Conservation (phyloP, 257 asterid genomes). For the Solanum neorickii region DNA sequence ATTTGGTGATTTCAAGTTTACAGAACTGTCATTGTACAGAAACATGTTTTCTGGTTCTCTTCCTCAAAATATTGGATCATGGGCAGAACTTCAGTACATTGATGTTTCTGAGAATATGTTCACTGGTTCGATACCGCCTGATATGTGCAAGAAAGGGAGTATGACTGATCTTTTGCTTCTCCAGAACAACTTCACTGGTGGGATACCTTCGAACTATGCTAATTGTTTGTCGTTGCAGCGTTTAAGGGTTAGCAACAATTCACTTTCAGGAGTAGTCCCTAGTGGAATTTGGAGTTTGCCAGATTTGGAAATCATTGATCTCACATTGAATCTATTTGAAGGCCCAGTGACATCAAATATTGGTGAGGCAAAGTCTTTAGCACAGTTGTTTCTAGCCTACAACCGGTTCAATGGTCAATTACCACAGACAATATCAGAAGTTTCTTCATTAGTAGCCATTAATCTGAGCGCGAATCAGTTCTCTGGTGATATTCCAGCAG, state of each 20-base stretch:
- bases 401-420: slow-evolving; percentile 24
- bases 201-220: slow-evolving; percentile 25
- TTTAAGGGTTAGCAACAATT: slow-evolving; percentile 23
- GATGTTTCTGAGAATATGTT: slow-evolving; percentile 31
- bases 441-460: slow-evolving; percentile 18
- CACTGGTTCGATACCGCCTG: slow-evolving; percentile 31
- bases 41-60: slow-evolving; percentile 26
- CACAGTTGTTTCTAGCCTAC: slow-evolving; percentile 20
- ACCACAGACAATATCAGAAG: slow-evolving; percentile 23
- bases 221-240: slow-evolving; percentile 21
- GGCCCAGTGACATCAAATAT: slow-evolving; percentile 22
- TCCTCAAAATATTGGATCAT: slow-evolving; percentile 30
- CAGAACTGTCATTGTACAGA: slow-evolving; percentile 16
- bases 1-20: slow-evolving; percentile 23
- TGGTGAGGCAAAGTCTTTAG: slow-evolving; percentile 26
- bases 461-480: slow-evolving; percentile 20
- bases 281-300: slow-evolving; percentile 34
- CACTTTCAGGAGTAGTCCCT: slow-evolving; percentile 29
- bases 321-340: slow-evolving; percentile 22
- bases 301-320: slow-evolving; percentile 16
- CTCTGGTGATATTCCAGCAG: slow-evolving; percentile 19
- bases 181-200: slow-evolving; percentile 29
- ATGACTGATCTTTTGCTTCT: slow-evolving; percentile 18
- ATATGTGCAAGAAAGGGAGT: slow-evolving; percentile 28
- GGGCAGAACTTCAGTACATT: slow-evolving; percentile 18